Evolutionary conservation across 2,329 filamentous ascomycete genomes (phyloP).

Genomic region (Pseudocercospora cruenta): DNA sequence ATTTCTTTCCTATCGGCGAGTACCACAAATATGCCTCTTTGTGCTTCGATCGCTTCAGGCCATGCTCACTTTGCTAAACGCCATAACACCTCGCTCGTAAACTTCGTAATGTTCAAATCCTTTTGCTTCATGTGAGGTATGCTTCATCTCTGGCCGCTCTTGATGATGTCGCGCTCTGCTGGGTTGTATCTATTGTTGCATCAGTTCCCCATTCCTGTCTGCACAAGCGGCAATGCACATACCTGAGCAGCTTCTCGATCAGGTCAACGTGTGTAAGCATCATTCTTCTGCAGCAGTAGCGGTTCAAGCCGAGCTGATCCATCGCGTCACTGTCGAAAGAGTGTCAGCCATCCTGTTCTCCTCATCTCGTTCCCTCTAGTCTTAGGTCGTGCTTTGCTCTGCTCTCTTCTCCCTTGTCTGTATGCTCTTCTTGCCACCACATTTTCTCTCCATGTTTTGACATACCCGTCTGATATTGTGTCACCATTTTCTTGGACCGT

Average conservation of each 20-base stretch:
- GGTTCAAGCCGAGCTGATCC: slow-evolving; percentile 88
- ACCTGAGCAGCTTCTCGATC: slow-evolving; percentile 97
- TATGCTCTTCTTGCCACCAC: background rate
- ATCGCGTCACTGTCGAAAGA: slow-evolving; percentile 75
- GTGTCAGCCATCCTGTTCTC: slow-evolving; percentile 3
- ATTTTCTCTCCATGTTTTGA: background rate
- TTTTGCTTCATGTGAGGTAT: too few species aligned
- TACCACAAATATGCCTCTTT: too few species aligned
- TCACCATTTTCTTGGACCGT: slow-evolving; percentile 76
- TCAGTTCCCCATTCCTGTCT: too few species aligned
- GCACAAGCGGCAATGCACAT: too few species aligned
- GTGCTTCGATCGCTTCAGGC: background rate
- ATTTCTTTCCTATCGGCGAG: too few species aligned
- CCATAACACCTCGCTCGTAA: background rate
- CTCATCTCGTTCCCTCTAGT: background rate
- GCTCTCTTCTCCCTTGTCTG: background rate
- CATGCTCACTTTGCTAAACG: background rate
- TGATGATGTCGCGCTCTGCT: slow-evolving; percentile 43
- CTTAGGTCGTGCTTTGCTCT: background rate
- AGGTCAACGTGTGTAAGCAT: slow-evolving; percentile 99
- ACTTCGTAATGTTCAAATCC: too few species aligned
- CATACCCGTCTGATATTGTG: slow-evolving; percentile 46
- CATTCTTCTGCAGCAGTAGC: slow-evolving; percentile 99
- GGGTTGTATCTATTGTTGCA: too few species aligned
- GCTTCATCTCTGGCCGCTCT: slow-evolving; percentile 27